Base-by-base conservation (phyloP, 2,329 filamentous ascomycete genomes). In the Westerdykella sp. region DNA sequence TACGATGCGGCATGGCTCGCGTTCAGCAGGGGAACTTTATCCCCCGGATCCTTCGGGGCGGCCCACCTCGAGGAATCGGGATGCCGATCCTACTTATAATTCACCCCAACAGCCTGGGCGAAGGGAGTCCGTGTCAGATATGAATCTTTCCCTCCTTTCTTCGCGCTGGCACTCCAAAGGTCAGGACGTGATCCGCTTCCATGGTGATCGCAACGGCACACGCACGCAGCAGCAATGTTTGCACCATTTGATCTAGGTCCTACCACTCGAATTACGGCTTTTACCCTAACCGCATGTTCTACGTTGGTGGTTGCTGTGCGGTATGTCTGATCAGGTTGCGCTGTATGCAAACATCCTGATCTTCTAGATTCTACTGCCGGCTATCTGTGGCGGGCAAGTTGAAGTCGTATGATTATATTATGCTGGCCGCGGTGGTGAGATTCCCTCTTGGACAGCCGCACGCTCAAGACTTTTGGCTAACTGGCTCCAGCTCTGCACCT, bases 401-500 rank as follows among this genome's bases (percentile, higher is more conserved):
- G n/a, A 55, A 56, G 32, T 16, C 44, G 6, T 57, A 59, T 40
- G 56, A 61, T 42, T 60, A 51, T 32, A 40, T 59, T 15, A 59
- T 59, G 39, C 11, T 48, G 5, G 32, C 34, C 5, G 56, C 56
- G 22, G 34, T 60, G 37, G 57, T 60, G 48, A 15, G 53, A 50
- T 21, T 16, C 6, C 30, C 11, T 25, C 37, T 30, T n/a, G 15
- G 28, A 21, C 21, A 22, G 32, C 18, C 9, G 18, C n/a, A n/a
- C 6, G n/a, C 15, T 28, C 11, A 7, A 28, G 7, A 3, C 9
- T 10, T 38, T 10, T 13, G 5, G 25, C 18, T 22, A 22, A 42
- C 34, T 18, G 14, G 14, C 37, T 36, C 18, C 14, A 57, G 57
- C 28, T 61, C 7, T 53, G 41, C 23, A 59, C 57, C 6, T 63